Base-by-base conservation (phyloP, 2,329 filamentous ascomycete species). In the Tolypocladium nubicola region DNA sequence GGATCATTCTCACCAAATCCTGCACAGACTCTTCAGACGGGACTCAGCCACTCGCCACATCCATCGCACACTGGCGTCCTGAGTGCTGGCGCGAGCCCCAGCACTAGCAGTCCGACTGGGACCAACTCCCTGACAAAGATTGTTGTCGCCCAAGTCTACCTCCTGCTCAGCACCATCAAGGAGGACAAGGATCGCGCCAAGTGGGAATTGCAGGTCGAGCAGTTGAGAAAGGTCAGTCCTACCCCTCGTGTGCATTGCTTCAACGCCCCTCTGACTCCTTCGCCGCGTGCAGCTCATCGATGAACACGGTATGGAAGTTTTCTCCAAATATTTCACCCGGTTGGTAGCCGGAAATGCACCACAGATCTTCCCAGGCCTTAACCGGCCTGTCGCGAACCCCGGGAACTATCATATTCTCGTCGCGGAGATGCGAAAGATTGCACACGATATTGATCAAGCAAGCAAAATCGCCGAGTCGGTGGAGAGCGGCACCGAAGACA, bases 231-330 rank as follows among this genome's bases (percentile, higher is more conserved):
- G 83, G 91, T 95, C 78, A 70, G 82, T 54, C 55, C 16, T n/a
- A n/a, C 21, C 39, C 54, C 50, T 52, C 47, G 5, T 47, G 23
- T 26, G 37, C 49, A 40, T 33, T 38, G 52, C 43, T 33, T 52
- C 45, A 30, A 43, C 26, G 21, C 21, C 47, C 57, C 21, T 58
- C 47, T 69, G 54, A 71, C 61, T n/a, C 47, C 38, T 19, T 37
- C 52, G 49, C 43, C 30, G 13, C 53, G 45, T 52, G 57, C 63
- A 96, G 89, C 86, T 97, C 72, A 88, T 97, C 77, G 87, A 96
- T 84, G 92, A 93, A 68, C 87, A 96, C 91, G 92, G 92, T 70
- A 99, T 99, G 93, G 95, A 99, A 81, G 91, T 97, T 70, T 97
- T 92, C 73, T 86, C 90, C 60, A 95, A 92, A 79, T 97, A 94